These are phyloP conservation scores for Solanum clarkiae DNA, from an alignment of 257 asterid species.

Conservation along the genomic window DNA sequence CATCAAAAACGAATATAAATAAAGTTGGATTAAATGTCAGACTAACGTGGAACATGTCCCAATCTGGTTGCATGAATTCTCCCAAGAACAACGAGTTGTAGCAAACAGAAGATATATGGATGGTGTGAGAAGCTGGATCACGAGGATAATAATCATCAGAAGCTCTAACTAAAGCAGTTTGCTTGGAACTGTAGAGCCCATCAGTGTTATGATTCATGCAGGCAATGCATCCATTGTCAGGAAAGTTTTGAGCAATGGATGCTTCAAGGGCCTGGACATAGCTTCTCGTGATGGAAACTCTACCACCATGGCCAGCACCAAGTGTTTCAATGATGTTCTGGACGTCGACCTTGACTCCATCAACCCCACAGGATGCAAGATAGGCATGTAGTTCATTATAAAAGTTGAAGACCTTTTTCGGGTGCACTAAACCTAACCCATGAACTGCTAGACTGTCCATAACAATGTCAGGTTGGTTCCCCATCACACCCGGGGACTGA, in stretches of 20 bases:
- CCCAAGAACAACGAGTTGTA: constrained; percentile 78
- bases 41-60: constrained; percentile 99
- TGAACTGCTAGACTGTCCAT: constrained; percentile 93
- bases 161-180: constrained; percentile 80
- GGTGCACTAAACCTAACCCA: constrained; percentile 88
- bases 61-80: constrained; percentile 89
- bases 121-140: constrained; percentile 95
- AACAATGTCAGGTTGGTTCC: constrained; percentile 95
- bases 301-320: constrained; percentile 96
- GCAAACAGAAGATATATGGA: constrained; percentile 82
- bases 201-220: constrained; percentile 98
- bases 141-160: constrained; percentile 91
- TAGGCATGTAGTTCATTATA: constrained; percentile 91
- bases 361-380: constrained; percentile 85
- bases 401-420: constrained; percentile 78
- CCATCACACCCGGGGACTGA: constrained; percentile 82
- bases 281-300: constrained; percentile 88
- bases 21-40: neutral
- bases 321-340: constrained; percentile 96
- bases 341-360: constrained; percentile 97
- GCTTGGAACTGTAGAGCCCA: constrained; percentile 70
- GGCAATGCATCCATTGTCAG: constrained; percentile 81
- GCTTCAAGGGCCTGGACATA: constrained; percentile 91
- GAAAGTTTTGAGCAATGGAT: constrained; percentile 66
- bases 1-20: neutral